Evolutionary conservation across 805 yeast species (phyloP).

Genomic region (Wickerhamomyces ciferrii): DNA sequence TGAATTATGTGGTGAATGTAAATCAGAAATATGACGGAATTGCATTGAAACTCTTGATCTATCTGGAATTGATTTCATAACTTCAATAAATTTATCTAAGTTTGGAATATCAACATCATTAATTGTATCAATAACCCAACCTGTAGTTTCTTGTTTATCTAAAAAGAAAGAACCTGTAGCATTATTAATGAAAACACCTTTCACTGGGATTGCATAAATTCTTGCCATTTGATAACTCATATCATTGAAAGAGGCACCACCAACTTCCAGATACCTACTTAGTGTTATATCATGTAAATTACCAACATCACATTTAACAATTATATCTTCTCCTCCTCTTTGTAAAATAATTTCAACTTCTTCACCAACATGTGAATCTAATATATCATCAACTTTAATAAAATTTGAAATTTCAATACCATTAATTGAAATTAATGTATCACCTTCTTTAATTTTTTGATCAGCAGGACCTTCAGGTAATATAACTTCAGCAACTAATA

Average conservation of each 20-base stretch:
- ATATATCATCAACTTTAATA: conserved; percentile 74
- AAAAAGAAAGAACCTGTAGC: conserved; percentile 74
- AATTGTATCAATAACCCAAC: conserved; percentile 78
- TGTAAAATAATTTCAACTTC: conserved; percentile 53
- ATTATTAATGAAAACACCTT: conserved; percentile 75
- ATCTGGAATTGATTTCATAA: conserved; percentile 76
- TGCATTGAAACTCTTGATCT: conserved; percentile 62
- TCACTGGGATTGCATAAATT: conserved; percentile 74
- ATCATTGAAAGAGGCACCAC: conserved; percentile 84
- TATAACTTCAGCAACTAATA: conserved; percentile 77
- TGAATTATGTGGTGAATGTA: conserved; percentile 67
- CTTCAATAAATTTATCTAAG: conserved; percentile 70
- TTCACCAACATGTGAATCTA: conserved; percentile 67
- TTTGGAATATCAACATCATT: conserved; percentile 74
- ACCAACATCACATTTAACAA: conserved; percentile 51
- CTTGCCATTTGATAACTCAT: conserved; percentile 88
- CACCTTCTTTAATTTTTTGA: conserved; percentile 74
- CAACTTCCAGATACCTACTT: conserved; percentile 69
- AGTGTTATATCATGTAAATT: conserved; percentile 84
- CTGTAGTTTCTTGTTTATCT: conserved; percentile 52
- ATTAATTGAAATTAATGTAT: conserved; percentile 70
- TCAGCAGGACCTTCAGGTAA: conserved; percentile 86
- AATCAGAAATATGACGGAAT: conserved; percentile 74
- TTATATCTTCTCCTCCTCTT: conserved; percentile 64
- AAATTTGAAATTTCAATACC: conserved; percentile 62